Conservation (phyloP, 257 asterid species). For the Solanum neorickii region DNA sequence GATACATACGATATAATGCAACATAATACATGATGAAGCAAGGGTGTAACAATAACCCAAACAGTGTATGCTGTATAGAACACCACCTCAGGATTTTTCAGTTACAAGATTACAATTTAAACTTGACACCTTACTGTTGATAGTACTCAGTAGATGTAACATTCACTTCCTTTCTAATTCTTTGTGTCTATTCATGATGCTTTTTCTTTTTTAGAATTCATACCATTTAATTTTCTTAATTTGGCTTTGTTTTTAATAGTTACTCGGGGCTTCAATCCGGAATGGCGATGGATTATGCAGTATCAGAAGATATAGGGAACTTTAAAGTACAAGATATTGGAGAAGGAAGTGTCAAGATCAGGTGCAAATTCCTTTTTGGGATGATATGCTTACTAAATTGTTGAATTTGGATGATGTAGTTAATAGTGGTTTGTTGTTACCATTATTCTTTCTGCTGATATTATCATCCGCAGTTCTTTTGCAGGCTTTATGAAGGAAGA, state of each 20-base stretch:
- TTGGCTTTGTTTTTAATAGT: conserved; percentile 20
- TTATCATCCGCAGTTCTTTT: conserved; percentile 38
- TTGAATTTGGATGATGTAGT: not conserved
- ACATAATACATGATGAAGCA: not conserved
- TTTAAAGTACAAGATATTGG: conserved; percentile 77
- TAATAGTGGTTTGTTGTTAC: not conserved
- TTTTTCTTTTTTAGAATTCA: not conserved
- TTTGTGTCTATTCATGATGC: not conserved
- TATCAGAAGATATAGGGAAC: conserved; percentile 32
- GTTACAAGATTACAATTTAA: not conserved
- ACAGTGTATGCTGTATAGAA: not conserved
- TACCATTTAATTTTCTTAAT: not conserved
- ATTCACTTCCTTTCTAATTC: not conserved
- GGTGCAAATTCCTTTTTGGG: conserved; percentile 25
- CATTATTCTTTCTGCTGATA: conserved; percentile 31
- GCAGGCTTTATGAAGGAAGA: conserved; percentile 96
- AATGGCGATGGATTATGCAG: conserved; percentile 25
- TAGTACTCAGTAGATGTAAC: not conserved
- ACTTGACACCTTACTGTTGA: not conserved
- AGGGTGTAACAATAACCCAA: not conserved
- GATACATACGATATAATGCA: not conserved
- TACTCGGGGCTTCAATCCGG: conserved; percentile 59
- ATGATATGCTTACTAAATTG: not conserved
- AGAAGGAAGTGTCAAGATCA: conserved; percentile 71
- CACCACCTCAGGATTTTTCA: not conserved